Evolutionary conservation across 306 rosid genomes (phyloP), one percentile per base, ranked within the genome.

Genomic region (Vigna unguiculata): DNA sequence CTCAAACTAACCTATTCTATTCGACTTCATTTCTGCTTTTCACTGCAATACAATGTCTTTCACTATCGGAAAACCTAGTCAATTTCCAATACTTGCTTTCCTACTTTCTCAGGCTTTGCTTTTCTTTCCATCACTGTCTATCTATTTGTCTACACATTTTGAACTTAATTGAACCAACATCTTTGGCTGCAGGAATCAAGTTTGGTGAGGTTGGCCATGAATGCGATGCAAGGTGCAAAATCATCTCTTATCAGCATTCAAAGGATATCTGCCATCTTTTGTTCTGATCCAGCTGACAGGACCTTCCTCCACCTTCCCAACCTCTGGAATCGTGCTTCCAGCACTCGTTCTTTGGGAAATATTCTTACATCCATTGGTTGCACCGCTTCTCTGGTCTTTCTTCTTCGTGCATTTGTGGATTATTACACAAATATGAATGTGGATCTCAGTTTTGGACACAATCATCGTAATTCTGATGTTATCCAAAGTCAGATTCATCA

Each of bases 271-370:
- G 60, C 88, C 43, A 81, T 88, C 20, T 85, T 95, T 81, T 77
- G 79, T 83, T 87, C 83, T 41, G 84, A 89, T 64, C 91, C 96
- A 10, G 87, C 96, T 11, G 93, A 89, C 67, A 84, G 93, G 79
- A 89, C 93, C 32, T 86, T 82, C 78, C 93, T 88, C 85, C 82
- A 51, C 61, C 85, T 91, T 69, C 86, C 93, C 24, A 84, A 77
- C 81, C 83, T 92, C 40, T 92, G 97, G 97, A 87, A 78, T 79
- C 88, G 96, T 48, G 89, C 91, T 82, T 90, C 92, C 24, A 89
- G 86, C 80, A 90, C 97, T 79, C 91, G 83, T 34, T 89, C 93
- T 79, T 13, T 92, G n/a, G 93, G 90, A 28, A 89, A 85, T 74
- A 68, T 95, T 28, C 97, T 95, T 69, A 74, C 55, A 43, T 78